A percentile compares a stretch with the other conserved stretches of the same genome.
Conservation (phyloP, 2,329 filamentous ascomycete genomes). For the Tolypocladium album region DNA sequence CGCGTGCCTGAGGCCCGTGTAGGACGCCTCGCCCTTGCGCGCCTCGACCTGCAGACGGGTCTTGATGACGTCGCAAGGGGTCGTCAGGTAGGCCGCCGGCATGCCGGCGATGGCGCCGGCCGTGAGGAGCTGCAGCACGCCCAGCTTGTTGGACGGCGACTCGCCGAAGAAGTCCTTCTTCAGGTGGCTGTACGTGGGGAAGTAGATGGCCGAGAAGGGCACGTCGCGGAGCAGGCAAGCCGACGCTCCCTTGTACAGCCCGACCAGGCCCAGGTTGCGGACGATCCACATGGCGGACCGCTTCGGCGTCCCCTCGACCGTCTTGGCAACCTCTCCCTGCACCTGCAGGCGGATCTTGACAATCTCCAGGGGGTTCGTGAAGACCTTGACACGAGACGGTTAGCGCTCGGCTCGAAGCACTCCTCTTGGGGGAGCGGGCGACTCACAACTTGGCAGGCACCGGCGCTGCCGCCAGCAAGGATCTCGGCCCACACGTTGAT, state of each 20-base stretch:
- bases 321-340: conserved; percentile 91
- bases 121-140: conserved; percentile 80
- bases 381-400: conserved; percentile 47
- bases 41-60: conserved; percentile 95
- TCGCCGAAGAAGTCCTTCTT: conserved; percentile 94
- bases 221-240: conserved; percentile 93
- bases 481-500: conserved; percentile 67
- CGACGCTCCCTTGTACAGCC: conserved; percentile 92
- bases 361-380: conserved; percentile 96
- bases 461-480: conserved; percentile 78
- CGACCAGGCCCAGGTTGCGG: conserved; percentile 83
- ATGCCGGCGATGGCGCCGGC: conserved; percentile 91
- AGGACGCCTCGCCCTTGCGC: conserved; percentile 83
- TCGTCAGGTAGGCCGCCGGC: conserved; percentile 89
- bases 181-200: conserved; percentile 90
- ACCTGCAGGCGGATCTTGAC: conserved; percentile 98
- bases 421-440: conserved; percentile 1
- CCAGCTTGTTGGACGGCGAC: conserved; percentile 73
- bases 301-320: conserved; percentile 67
- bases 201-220: conserved; percentile 97
- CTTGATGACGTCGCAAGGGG: conserved; percentile 98
- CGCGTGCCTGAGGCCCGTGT: conserved; percentile 78
- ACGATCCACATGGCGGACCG: conserved; percentile 98
- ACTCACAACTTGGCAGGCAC: conserved; percentile 89
- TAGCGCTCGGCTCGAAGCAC: not conserved